Evolutionary conservation across 345 rosid species (phyloP).

Genomic region (Turritis glabra): DNA sequence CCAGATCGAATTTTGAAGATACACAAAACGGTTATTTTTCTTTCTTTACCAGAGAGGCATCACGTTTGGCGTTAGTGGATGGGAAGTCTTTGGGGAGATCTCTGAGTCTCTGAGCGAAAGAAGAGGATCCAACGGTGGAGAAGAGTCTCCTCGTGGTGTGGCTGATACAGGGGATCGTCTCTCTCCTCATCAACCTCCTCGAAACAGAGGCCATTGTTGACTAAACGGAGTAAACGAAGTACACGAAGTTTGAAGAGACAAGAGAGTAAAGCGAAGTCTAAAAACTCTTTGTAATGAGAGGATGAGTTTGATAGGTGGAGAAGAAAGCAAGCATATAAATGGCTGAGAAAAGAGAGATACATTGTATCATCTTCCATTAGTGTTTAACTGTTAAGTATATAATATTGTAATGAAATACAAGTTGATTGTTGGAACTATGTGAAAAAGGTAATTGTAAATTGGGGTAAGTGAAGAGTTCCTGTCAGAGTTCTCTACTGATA

Average conservation of each 20-base stretch:
- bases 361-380: conserved; percentile 17
- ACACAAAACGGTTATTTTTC: neutral
- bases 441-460: neutral
- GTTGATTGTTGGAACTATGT: neutral
- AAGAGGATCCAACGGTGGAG: conserved; percentile 48
- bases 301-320: conserved; percentile 28
- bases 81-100: conserved; percentile 75
- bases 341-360: conserved; percentile 5
- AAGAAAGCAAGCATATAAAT: conserved; percentile 15
- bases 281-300: neutral
- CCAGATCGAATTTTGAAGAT: conserved; percentile 6
- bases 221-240: neutral
- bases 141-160: conserved; percentile 39
- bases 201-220: conserved; percentile 54
- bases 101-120: conserved; percentile 66
- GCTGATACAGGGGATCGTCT: conserved; percentile 31
- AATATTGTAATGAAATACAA: neutral
- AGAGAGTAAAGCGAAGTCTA: neutral
- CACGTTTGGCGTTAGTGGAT: conserved; percentile 60
- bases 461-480: neutral
- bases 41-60: conserved; percentile 57
- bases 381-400: neutral
- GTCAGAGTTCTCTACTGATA: conserved; percentile 1
- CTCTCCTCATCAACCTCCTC: conserved; percentile 47
- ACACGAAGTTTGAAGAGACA: conserved; percentile 4